Evolutionary conservation across 345 rosid genomes (phyloP).

Genomic region (Moringa oleifera): DNA sequence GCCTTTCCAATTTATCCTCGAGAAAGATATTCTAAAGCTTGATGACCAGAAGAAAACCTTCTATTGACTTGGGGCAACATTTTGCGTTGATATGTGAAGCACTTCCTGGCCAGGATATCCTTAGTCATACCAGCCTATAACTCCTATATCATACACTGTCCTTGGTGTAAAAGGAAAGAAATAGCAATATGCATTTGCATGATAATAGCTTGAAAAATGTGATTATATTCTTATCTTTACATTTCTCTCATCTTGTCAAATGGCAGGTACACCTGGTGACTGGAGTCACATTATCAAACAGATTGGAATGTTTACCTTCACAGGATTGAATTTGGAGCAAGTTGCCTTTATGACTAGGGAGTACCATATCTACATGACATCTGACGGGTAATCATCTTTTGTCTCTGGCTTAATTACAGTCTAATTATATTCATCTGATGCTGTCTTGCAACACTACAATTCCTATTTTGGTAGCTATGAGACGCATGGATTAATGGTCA

Average conservation of each 20-base stretch:
- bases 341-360: constrained; percentile 61
- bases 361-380: constrained; percentile 72
- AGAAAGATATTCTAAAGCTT: too few relatives aligned
- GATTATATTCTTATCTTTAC: neutral
- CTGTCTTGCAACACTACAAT: neutral
- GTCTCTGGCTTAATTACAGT: neutral
- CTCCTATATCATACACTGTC: too few relatives aligned
- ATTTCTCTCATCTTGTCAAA: neutral
- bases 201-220: too few relatives aligned
- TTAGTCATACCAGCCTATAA: too few relatives aligned
- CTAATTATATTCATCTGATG: neutral
- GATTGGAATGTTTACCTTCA: constrained; percentile 81
- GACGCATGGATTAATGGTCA: neutral
- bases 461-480: neutral
- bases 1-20: too few relatives aligned
- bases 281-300: constrained; percentile 77
- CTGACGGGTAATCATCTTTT: constrained; percentile 50
- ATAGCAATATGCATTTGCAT: too few relatives aligned
- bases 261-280: constrained; percentile 65
- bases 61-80: too few relatives aligned
- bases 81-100: too few relatives aligned
- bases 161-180: too few relatives aligned
- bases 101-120: too few relatives aligned
- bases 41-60: too few relatives aligned
- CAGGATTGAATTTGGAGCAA: constrained; percentile 59